These are phyloP conservation scores for Purpureocillium lavendulum DNA, from an alignment of 2,329 filamentous ascomycete species.

Conservation along the genomic window DNA sequence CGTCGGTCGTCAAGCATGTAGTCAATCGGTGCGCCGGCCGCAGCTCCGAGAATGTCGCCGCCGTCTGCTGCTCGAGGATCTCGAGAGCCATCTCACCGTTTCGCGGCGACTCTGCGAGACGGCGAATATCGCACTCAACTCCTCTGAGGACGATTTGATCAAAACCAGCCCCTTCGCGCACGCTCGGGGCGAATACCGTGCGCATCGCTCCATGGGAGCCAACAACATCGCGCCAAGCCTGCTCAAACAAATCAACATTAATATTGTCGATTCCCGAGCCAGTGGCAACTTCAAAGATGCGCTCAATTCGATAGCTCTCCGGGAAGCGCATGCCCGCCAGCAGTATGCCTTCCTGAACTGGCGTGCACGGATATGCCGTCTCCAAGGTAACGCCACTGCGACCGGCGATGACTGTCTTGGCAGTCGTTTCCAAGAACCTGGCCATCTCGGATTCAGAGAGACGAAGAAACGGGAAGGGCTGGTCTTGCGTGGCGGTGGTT, in stretches of 20 bases:
- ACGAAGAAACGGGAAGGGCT: neutral
- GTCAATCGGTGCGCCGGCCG: neutral
- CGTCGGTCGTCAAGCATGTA: neutral
- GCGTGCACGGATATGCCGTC: slow-evolving; percentile 40
- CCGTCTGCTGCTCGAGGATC: neutral
- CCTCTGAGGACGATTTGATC: neutral
- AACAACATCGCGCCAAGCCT: slow-evolving; percentile 26
- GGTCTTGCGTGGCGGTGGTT: neutral
- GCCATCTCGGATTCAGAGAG: neutral
- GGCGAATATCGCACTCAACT: neutral
- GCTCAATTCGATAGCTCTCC: slow-evolving; percentile 36
- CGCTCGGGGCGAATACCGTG: neutral
- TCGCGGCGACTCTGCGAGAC: neutral
- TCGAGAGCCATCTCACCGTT: neutral
- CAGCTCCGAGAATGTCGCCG: neutral
- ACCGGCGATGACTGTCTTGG: neutral
- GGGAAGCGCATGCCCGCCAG: slow-evolving; percentile 33
- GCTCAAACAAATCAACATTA: slow-evolving; percentile 21
- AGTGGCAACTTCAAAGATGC: slow-evolving; percentile 25
- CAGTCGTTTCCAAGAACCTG: neutral
- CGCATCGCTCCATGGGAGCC: neutral
- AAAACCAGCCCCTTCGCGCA: slow-evolving; percentile 11
- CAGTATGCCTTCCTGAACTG: slow-evolving; percentile 40
- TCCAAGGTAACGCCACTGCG: slow-evolving; percentile 17
- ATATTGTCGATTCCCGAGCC: neutral